Evolutionary conservation across 768 basidiomycete genomes (phyloP).

Genomic region (Pulveroboletus frians): DNA sequence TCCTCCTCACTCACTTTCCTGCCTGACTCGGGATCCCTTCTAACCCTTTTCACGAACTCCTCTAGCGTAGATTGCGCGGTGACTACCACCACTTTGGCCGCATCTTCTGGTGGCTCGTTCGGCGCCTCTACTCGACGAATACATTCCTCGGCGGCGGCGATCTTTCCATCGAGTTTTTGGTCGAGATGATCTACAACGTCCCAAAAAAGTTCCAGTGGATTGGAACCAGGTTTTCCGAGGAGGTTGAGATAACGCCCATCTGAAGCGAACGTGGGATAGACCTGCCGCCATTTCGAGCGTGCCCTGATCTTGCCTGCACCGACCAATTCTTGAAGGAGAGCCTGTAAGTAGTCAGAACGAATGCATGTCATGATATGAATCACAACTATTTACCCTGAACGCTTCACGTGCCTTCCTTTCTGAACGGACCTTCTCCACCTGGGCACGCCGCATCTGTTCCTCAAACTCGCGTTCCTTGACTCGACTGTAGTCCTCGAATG

Average conservation of each 20-base stretch:
- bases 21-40: conserved; percentile 50
- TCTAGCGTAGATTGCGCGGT: conserved; percentile 58
- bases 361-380: not conserved
- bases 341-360: conserved; percentile 36
- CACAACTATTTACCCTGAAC: conserved; percentile 60
- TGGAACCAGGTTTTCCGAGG: conserved; percentile 90
- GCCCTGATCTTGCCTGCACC: conserved; percentile 64
- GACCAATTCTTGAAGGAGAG: conserved; percentile 66
- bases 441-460: conserved; percentile 71
- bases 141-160: conserved; percentile 59
- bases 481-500: conserved; percentile 91
- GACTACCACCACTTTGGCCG: conserved; percentile 36
- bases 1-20: conserved; percentile 47
- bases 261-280: conserved; percentile 70
- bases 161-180: conserved; percentile 77
- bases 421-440: conserved; percentile 77
- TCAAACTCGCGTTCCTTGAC: conserved; percentile 89
- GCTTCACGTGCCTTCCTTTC: conserved; percentile 89
- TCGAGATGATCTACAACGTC: conserved; percentile 85
- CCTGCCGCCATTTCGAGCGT: conserved; percentile 86
- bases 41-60: conserved; percentile 55
- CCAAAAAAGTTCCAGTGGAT: conserved; percentile 95
- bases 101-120: conserved; percentile 29
- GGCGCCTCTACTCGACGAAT: conserved; percentile 41
- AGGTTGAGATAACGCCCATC: conserved; percentile 83